Percentiles rank a stretch among this genome's conserved stretches.
These are phyloP conservation scores for Trichoderma semiorbis DNA, from an alignment of 2,329 filamentous ascomycete species.

Conservation along the genomic window DNA sequence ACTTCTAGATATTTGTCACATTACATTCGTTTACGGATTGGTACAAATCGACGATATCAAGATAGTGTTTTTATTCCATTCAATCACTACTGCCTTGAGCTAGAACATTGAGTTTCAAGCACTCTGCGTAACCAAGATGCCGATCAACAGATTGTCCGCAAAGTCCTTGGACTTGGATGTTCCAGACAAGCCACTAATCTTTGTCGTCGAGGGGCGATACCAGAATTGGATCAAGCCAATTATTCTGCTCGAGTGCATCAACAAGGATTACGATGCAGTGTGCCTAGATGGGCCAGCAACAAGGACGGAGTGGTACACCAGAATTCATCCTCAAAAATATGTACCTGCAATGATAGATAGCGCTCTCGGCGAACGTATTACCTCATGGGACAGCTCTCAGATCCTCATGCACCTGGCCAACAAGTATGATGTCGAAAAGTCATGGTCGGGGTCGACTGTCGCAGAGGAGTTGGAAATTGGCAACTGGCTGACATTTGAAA, in stretches of 20 bases:
- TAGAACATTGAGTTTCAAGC: neutral
- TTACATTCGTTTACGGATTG: neutral
- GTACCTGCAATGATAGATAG: constrained; percentile 14
- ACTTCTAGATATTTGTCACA: neutral
- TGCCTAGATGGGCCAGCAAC: constrained; percentile 11
- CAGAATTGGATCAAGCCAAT: constrained; percentile 19
- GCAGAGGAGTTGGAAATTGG: constrained; percentile 11
- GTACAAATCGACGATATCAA: neutral
- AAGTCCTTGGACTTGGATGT: constrained; percentile 8
- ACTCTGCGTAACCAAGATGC: neutral
- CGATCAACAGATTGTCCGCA: constrained; percentile 4
- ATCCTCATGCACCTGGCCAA: constrained; percentile 5
- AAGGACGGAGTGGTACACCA: constrained; percentile 12
- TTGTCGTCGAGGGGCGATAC: constrained; percentile 13
- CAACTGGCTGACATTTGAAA: constrained; percentile 17
- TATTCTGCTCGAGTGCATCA: constrained; percentile 9
- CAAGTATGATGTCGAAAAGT: constrained; percentile 8
- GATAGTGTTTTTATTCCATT: too few relatives aligned
- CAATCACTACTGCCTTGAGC: too few relatives aligned
- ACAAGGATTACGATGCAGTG: constrained; percentile 1
- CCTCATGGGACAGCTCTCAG: constrained; percentile 17
- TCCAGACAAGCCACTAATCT: constrained; percentile 15
- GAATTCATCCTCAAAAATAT: constrained; percentile 17
- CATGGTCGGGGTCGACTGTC: neutral
- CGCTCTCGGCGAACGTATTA: constrained; percentile 5